phyloP scores from a whole-genome alignment of 2,329 filamentous ascomycete genomes.

The Clarireedia hainanense region DNA sequence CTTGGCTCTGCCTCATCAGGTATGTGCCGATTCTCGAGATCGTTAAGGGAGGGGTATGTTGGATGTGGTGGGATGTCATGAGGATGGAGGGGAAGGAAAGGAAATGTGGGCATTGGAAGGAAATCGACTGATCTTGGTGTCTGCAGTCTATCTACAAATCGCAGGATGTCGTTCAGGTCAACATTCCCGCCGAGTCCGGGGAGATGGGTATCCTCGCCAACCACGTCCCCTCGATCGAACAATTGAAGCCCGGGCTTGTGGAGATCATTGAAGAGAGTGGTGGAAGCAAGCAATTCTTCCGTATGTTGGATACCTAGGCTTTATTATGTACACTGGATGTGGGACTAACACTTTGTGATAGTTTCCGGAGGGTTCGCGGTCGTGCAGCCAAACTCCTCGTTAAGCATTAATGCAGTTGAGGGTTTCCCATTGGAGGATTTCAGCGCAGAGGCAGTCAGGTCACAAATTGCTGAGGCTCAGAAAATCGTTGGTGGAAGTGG shows the following conservation, averaged over 20 bases:
- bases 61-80: background rate
- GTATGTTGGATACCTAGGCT: constrained; percentile 48
- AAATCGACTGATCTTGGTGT: constrained; percentile 20
- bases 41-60: background rate
- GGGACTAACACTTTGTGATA: constrained; percentile 32
- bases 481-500: constrained; percentile 87
- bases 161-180: constrained; percentile 82
- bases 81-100: background rate
- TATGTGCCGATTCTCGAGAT: constrained; percentile 42
- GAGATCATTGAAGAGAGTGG: constrained; percentile 93
- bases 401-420: constrained; percentile 99
- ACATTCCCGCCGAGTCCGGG: constrained; percentile 94
- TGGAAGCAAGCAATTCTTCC: constrained; percentile 92
- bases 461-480: constrained; percentile 89
- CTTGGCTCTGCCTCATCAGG: constrained; percentile 95
- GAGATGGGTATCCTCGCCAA: constrained; percentile 99
- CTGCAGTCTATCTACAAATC: constrained; percentile 64
- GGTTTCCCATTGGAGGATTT: constrained; percentile 93
- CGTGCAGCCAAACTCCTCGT: constrained; percentile 85
- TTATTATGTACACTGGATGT: background rate
- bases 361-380: constrained; percentile 96
- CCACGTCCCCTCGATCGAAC: constrained; percentile 98
- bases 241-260: constrained; percentile 92
- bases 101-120: background rate
- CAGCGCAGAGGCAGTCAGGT: constrained; percentile 79